Evolutionary conservation across 352 stramenopile species (phyloP), one percentile per base, ranked within the genome.

Genomic region (Saprolegnia parasitica): DNA sequence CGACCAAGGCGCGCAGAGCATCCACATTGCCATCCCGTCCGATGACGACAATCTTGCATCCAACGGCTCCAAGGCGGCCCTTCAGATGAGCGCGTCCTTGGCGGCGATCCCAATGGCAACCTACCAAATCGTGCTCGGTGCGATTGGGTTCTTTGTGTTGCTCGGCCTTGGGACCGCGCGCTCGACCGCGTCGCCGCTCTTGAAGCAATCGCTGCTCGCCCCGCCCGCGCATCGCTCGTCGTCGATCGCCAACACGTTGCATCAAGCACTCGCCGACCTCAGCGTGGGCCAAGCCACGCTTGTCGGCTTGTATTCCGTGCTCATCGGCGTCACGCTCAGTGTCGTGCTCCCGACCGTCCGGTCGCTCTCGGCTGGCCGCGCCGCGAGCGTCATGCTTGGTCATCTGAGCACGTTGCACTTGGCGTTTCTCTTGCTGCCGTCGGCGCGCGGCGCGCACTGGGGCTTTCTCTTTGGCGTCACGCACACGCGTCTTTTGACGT

Each of bases 401-500:
- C 80, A 88, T 32, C 74, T 89, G 8, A 73, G 73, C 24, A 62
- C 91, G 23, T 68, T 93, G 21, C 77, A 83, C 18, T 73, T 93
- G 60, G 89, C 90, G 83, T 93, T 93, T 71, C 64, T 93, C 57
- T 79, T 93, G 26, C 74, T 93, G 0, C 85, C 85, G 0, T 76
- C 91, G 0, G 71, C 85, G 6, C 74, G 78, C 11, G 71, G 90
- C 26, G 23, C 35, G 24, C 71, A 91, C 21, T 91, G 83, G 83
- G 83, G 77, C 10, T 63, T 86, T n/a, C 75, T 88, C 61, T 93
- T 93, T 40, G 81, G 81, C 67, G 85, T 73, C 64, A 89, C 83
- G 35, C 90, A 91, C 52, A 83, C 91, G 62, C 85, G 85, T 20
- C 88, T 93, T 26, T 70, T 91, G 73, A 91, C 89, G 76, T 91